Base-by-base conservation (phyloP, 768 basidiomycete species). In the Holtermannia corniformis region DNA sequence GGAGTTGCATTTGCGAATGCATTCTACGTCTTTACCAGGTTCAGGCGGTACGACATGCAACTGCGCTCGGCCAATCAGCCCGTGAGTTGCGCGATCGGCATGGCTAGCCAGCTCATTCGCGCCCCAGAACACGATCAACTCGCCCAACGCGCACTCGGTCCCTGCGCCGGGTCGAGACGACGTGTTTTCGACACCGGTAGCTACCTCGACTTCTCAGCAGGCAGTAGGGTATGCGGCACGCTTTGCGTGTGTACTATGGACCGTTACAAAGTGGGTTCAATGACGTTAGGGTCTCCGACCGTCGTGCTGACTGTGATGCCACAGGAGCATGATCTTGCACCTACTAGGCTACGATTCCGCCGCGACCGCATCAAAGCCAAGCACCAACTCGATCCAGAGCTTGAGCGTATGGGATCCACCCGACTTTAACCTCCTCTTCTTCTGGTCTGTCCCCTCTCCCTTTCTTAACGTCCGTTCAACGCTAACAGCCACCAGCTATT, bases 351-450 rank as follows among this genome's bases (percentile, higher is more conserved):
- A 27, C 23, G 37, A 48, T 44, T 27, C 28, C 43, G 5, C 42
- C 47, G 43, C 41, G 21, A 42, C 20, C n/a, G 41, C 13, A 41
- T n/a, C 14, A 5, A 28, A 22, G n/a, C 22, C 41, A 23, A 46
- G 47, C 44, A 54, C 41, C 28, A 59, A 53, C 43, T 62, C 57
- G 47, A 72, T 72, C 40, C 70, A 72, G 27, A 50, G 55, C 25
- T 44, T 72, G 12, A 55, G 58, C 28, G 65, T 72, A 10, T 72
- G 70, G 70, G 68, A 72, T 58, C 70, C 70, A 11, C 63, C 62
- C 27, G 68, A 69, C 24, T 72, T 72, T 53, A 63, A 59, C 41
- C 54, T 68, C 13, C 58, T 63, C 14, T 72, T 72, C 45, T 72
- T 72, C 59, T 67, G 64, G 67, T 68, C 26, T 32, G 67, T 63